Evolutionary conservation across 768 basidiomycete species (phyloP).

Genomic region (Termitomyces sp.): DNA sequence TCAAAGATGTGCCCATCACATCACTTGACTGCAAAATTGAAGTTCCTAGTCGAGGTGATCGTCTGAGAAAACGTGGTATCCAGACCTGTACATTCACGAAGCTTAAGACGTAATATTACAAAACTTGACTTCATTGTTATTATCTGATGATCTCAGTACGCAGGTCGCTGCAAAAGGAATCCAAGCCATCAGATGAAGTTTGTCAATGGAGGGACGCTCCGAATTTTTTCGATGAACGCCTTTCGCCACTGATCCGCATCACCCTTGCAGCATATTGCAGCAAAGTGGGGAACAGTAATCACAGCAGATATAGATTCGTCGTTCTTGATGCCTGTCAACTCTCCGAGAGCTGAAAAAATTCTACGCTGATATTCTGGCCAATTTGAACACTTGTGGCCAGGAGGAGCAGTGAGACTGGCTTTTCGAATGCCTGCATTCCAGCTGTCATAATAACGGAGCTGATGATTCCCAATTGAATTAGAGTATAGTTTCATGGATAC

Average conservation of each 20-base stretch:
- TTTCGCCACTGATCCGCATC: slow-evolving; percentile 14
- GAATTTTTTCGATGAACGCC: slow-evolving; percentile 10
- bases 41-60: not conserved
- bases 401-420: slow-evolving; percentile 10
- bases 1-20: not conserved
- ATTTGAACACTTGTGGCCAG: slow-evolving; percentile 15
- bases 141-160: not conserved
- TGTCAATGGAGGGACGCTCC: slow-evolving; percentile 13
- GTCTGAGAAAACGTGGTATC: no score
- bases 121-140: not conserved
- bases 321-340: slow-evolving; percentile 12
- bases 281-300: slow-evolving; percentile 15
- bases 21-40: not conserved
- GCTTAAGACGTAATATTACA: not conserved
- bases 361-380: slow-evolving; percentile 16
- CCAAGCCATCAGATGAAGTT: slow-evolving; percentile 3
- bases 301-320: slow-evolving; percentile 12
- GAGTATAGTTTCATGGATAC: not conserved
- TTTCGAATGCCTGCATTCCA: slow-evolving; percentile 14
- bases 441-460: slow-evolving; percentile 14
- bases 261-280: slow-evolving; percentile 18
- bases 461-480: not conserved
- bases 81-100: no score
- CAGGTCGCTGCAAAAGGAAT: no score
- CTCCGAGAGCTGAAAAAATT: slow-evolving; percentile 14